A percentile compares a stretch with the other conserved stretches of the same genome.
Evolutionary conservation across 2,329 filamentous ascomycete species (phyloP).

Genomic region (Dothistroma pini): DNA sequence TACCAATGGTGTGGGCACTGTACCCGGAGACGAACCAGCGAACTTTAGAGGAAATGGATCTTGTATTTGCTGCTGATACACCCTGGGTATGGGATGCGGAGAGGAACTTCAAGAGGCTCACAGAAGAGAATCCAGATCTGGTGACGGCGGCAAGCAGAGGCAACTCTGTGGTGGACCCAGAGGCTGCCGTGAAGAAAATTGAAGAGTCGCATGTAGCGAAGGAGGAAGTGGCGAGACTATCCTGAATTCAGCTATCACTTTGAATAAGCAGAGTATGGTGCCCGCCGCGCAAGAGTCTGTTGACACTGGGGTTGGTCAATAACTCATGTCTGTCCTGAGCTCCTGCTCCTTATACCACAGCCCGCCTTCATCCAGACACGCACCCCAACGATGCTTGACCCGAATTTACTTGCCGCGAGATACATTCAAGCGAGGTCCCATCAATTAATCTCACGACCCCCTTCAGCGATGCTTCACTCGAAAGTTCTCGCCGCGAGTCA

Average conservation of each 20-base stretch:
- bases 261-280: not conserved
- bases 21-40: conserved; percentile 71
- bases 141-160: conserved; percentile 30
- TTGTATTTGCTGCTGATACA: conserved; percentile 64
- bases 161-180: conserved; percentile 26
- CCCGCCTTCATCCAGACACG: not conserved
- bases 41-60: conserved; percentile 71
- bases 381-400: not conserved
- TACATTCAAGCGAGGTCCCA: not conserved
- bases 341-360: not conserved
- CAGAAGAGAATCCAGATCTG: conserved; percentile 53
- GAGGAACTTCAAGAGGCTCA: conserved; percentile 59
- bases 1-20: conserved; percentile 68
- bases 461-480: not conserved
- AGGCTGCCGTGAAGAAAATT: conserved; percentile 16
- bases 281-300: not conserved
- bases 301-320: not conserved
- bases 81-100: conserved; percentile 71
- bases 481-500: not conserved
- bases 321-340: not conserved
- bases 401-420: not conserved
- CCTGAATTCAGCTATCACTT: not conserved
- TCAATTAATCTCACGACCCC: no score
- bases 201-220: conserved; percentile 19
- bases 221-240: conserved; percentile 14